Base-by-base conservation (phyloP, 352 stramenopile species). In the Phytophthora macrochlamydospora region DNA sequence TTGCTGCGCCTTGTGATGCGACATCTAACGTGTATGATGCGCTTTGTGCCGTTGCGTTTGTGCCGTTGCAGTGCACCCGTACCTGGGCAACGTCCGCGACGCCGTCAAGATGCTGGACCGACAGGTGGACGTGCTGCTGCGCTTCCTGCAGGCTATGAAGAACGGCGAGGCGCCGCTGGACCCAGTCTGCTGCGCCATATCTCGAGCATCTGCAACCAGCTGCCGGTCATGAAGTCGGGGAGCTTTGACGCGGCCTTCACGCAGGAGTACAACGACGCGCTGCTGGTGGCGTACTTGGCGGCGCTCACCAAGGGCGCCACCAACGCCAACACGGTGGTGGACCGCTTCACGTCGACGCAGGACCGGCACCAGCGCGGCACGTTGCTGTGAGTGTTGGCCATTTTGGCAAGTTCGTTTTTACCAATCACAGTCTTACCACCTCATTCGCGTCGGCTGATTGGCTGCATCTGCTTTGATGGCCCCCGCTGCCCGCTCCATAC, bases 81-180 rank as follows among this genome's bases (percentile, higher is more conserved):
- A 92, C 56, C 58, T 95, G 46, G 83, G 87, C 55, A 91, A 92
- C 51, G 73, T 93, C 9, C 85, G 87, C 52, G 87, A 95, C 35
- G 87, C 87, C 2, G 82, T 97, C 35, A 89, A 91, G 53, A 96
- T 95, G 86, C 75, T 97, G 32, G 78, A 92, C 48, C 81, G 87
- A 13, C 88, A 95, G 46, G 75, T 95, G 32, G 79, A 93, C 28
- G 81, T 93, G 55, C 65, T 96, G 14, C 69, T 92, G 7, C 71
- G 71, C 7, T 94, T 92, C 65, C 43, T 96, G 9, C 75, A 90
- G 56, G 84, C 82, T 14, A 91, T 89, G 49, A 91, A 94, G 67
- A 80, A 78, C 35, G 80, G 87, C 31, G 74, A 95, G 18, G 75
- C 89, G 1, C 80, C 84, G 13, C 67, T 90, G n/a, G 81, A 96